These are phyloP conservation scores for Triticum dicoccoides DNA, from an alignment of 176 grass and related monocot genomes.

Conservation along the genomic window DNA sequence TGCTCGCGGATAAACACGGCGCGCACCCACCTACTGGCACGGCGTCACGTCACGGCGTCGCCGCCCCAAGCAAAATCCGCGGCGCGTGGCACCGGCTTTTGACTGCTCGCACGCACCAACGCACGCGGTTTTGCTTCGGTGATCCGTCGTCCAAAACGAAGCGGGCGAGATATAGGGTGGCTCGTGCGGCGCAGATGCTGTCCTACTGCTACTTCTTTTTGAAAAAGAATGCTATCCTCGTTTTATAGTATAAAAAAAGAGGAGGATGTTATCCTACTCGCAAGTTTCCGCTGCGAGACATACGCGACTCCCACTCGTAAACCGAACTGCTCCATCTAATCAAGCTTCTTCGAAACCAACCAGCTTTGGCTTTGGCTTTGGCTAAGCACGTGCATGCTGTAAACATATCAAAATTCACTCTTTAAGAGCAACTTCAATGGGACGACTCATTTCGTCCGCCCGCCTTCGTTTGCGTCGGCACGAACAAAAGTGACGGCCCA, in stretches of 20 bases:
- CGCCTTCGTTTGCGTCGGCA: too few species aligned
- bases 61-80: not conserved
- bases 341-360: not conserved
- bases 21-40: not conserved
- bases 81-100: conserved; percentile 10
- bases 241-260: not conserved
- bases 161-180: too few species aligned
- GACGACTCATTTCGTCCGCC: too few species aligned
- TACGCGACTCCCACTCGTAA: too few species aligned
- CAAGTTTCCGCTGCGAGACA: too few species aligned
- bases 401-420: too few species aligned
- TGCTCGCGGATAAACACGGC: conserved; percentile 16
- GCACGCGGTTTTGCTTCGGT: not conserved
- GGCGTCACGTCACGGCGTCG: not conserved
- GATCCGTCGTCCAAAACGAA: not conserved
- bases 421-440: too few species aligned
- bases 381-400: not conserved
- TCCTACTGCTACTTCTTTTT: too few species aligned
- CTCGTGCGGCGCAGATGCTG: not conserved
- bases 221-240: not conserved
- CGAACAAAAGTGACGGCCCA: too few species aligned
- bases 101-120: not conserved
- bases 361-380: not conserved
- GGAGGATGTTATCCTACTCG: not conserved
- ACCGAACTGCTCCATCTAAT: not conserved